Base-by-base conservation (phyloP, 148 eudicot species). In the Rhododendron kiyosumense region DNA sequence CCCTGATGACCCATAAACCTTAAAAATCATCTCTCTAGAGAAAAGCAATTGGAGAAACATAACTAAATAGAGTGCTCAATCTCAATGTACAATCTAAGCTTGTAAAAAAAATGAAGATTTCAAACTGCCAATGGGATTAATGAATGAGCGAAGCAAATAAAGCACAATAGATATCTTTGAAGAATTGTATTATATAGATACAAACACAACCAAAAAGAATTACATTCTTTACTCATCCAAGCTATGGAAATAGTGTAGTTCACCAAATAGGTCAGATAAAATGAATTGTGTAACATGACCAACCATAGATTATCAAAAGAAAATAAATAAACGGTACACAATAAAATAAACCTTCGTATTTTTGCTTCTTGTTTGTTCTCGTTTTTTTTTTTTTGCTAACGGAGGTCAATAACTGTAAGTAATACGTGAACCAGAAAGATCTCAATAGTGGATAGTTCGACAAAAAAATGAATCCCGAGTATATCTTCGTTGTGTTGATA, bases 1-100 rank as follows among this genome's bases (percentile, higher is more conserved):
- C 89, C 95, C 95, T 93, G 84, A 81, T 79, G 49, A 84, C n/a
- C 57, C 86, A 65, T 13, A 14, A 13, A 48, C 59, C 46, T 2
- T 74, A 30, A 34, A 84, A 30, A 30, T 71, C 20, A 71, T 71
- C 76, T 71, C 76, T 71, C 18, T 0, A 28, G 76, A 71, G 38
- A 71, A 71, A 71, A 28, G 76, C 76, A 71, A 71, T 30, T 3
- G 26, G 18, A 71, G 76, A 71, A 13, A 1, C 2, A 30, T 28
- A 30, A 13, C 7, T 0, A 71, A 4, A 71, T 30, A 28, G 76
- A 30, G 30, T 13, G 38, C 76, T 30, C 2, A 30, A 30, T 30
- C 38, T 3, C 17, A 71, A 2, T 65, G 76, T 30, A 71, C 38
- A 30, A 13, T 71, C 76, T 12, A 30, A 30, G 38, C 20, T 71